A percentile compares a stretch with the other conserved stretches of the same genome.
phyloP scores from a whole-genome alignment of 192 early-diverging fungal species.

The Backusella westeae region DNA sequence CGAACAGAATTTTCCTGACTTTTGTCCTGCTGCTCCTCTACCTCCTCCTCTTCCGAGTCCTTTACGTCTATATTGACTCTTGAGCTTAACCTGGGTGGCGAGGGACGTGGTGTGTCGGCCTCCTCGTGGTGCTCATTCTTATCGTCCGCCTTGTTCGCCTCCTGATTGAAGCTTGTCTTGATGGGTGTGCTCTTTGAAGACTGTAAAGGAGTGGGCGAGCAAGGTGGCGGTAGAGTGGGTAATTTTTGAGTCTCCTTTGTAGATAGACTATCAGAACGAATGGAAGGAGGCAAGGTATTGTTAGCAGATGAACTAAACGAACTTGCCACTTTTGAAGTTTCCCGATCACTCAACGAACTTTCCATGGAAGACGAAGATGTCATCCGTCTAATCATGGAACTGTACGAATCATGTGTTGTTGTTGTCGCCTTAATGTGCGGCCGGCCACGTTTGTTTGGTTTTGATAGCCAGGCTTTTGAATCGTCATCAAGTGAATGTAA shows the following conservation, averaged over 20 bases:
- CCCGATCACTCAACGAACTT: background rate
- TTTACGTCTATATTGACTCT: background rate
- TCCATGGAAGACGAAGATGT: background rate
- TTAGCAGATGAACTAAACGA: constrained; percentile 7
- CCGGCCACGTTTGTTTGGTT: background rate
- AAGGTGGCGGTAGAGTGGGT: background rate
- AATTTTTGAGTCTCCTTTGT: background rate
- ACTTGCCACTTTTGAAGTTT: background rate
- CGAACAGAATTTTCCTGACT: background rate
- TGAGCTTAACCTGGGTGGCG: background rate
- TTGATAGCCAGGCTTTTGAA: background rate
- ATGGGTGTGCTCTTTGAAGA: constrained; percentile 13
- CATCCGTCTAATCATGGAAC: constrained; percentile 2
- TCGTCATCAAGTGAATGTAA: background rate
- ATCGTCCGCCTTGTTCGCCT: background rate
- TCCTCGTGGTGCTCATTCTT: background rate
- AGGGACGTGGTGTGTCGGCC: background rate
- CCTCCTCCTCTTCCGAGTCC: background rate
- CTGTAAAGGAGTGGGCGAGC: background rate
- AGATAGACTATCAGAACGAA: background rate
- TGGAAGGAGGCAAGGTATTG: background rate
- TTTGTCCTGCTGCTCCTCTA: background rate
- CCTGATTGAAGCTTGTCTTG: background rate
- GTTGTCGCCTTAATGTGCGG: background rate
- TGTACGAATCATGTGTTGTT: background rate